phyloP scores from a whole-genome alignment of 2,329 filamentous ascomycete species.

The Rutstroemia sp. region DNA sequence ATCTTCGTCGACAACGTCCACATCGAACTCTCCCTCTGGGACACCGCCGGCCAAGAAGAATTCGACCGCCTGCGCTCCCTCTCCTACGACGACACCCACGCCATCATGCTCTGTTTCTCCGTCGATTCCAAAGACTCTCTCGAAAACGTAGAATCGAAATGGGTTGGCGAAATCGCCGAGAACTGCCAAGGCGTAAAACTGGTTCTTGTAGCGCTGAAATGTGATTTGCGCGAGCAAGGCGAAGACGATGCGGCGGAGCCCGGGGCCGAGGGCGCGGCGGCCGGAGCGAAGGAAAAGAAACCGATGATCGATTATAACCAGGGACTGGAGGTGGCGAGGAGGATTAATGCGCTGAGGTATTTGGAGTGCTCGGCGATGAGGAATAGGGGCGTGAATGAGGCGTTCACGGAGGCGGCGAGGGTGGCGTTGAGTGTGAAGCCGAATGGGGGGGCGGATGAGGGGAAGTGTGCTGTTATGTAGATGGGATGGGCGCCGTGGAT shows the following conservation, averaged over 20 bases:
- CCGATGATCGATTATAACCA: conserved; percentile 84
- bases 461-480: conserved; percentile 55
- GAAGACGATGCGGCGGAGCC: conserved; percentile 51
- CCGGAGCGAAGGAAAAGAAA: conserved; percentile 49
- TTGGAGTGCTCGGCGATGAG: conserved; percentile 98
- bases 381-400: conserved; percentile 96
- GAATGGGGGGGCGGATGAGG: conserved; percentile 48
- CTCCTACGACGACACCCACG: conserved; percentile 93
- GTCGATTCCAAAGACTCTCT: conserved; percentile 94
- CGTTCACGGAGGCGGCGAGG: conserved; percentile 93
- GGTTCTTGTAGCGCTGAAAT: conserved; percentile 92
- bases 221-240: conserved; percentile 77
- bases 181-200: conserved; percentile 95
- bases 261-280: conserved; percentile 34
- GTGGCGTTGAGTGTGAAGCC: conserved; percentile 74
- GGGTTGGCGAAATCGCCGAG: conserved; percentile 96
- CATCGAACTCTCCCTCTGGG: conserved; percentile 96
- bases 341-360: conserved; percentile 88
- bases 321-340: conserved; percentile 81
- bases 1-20: conserved; percentile 97
- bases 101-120: conserved; percentile 98
- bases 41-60: conserved; percentile 97
- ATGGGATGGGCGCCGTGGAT: background rate
- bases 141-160: conserved; percentile 98
- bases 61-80: conserved; percentile 93